Evolutionary conservation across 805 yeast species (phyloP), one percentile per base, ranked within the genome.

Genomic region (Saccharomycopsis capsularis): DNA sequence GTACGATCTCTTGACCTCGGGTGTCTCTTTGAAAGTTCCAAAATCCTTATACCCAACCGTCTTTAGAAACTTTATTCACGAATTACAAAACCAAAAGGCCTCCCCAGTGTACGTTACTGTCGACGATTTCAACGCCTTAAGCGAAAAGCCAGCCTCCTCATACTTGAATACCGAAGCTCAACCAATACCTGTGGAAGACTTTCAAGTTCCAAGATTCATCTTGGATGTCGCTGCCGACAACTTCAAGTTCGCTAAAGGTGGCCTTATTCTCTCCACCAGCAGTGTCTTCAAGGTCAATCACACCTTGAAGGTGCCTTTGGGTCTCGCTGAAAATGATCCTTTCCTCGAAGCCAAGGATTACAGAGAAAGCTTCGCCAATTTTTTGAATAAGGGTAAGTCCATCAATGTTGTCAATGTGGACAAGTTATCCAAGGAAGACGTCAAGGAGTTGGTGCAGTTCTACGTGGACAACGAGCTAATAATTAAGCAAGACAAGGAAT

Each of bases 51-150:
- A 50, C 32, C 25, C 42, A 4, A 24, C 16, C 18, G 46, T 50
- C 7, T 50, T 52, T 35, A 35, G 23, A 4, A 48, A 44, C 21
- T 27, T 52, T 27, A 19, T 52, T 18, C 29, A 68, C 1, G 88
- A 84, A 65, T 66, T 87, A 45, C 44, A 41, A n/a, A 27, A 34
- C 34, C 86, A 85, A 54, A 52, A 64, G 2, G 49, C 60, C 15
- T 62, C 68, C 35, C 90, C 91, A 3, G 82, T 83, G 7, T 68
- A 76, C 44, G 69, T 87, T 39, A 73, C 95, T 2, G 71, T 88
- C 39, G 97, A 89, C 63, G 81, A 85, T 60, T 73, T 87, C 60
- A 80, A 86, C 51, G 78, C 81, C 2, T 65, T 86, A 50, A 62
- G 79, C 11, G 74, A 79, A 35, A 59, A 66, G 27, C 72, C 84